Evolutionary conservation across 208 protist species (phyloP), one percentile per base, ranked within the genome.

Genomic region (Acanthamoeba quina): DNA sequence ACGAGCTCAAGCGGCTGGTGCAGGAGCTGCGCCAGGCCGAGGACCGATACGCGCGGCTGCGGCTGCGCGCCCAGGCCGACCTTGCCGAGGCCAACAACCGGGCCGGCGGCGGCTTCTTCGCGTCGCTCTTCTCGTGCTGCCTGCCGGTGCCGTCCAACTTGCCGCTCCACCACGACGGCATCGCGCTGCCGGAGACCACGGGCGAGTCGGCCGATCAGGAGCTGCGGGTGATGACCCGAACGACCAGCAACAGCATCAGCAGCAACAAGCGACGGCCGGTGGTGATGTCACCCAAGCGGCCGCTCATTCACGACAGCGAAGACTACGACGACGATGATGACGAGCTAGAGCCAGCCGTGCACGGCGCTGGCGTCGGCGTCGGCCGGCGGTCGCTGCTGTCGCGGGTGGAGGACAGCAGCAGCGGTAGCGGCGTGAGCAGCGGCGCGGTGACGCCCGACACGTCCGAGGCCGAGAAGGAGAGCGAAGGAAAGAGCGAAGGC

Each of bases 1-100:
- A 29, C 41, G 72, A 82, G 17, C 34, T 49, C 19, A 52, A 82
- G 41, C 72, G 72, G 26, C 21, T 82, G 34, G 72, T 34, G 72
- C 72, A 82, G 44, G 72, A 82, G 72, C 72, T 82, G 72, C 72
- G 72, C 41, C 37, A 29, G 44, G 21, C 44, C 44, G 37, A 82
- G 72, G 72, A 82, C 24, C 41, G 44, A 3, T 52, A 82, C 64
- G 64, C 26, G 44, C 34, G 72, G 9, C 19, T 82, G 37, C 34
- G 72, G 17, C 72, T 37, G 37, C 34, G 6, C 10, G 72, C 26
- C 21, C 21, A 52, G 41, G 10, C 41, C 29, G n/a, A 49, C 26
- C 68, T 19, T 19, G 15, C 72, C 41, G n/a, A 31, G 15, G 37
- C 72, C 24, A 52, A 74, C n/a, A 13, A 19, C 15, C n/a, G 9